These are phyloP conservation scores for Xylariaceae sp. DNA, from an alignment of 2,329 filamentous ascomycete species.

Conservation along the genomic window DNA sequence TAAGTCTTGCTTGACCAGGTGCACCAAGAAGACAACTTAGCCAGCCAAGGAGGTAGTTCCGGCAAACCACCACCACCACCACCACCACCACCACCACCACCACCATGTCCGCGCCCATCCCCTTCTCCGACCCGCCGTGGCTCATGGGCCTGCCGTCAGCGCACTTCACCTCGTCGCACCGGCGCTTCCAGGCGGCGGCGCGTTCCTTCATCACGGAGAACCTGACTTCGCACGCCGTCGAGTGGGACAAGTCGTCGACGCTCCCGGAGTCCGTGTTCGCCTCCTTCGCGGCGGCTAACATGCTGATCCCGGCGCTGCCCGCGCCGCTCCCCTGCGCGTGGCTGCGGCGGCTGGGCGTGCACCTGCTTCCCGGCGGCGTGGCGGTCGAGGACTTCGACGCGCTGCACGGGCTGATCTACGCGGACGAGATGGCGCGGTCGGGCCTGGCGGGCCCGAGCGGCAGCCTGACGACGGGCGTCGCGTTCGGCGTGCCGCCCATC, in stretches of 20 bases:
- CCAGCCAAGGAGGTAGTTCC: too few relatives aligned
- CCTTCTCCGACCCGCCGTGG: conserved; percentile 68
- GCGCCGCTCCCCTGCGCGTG: conserved; percentile 61
- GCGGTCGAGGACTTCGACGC: conserved; percentile 70
- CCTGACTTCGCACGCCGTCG: conserved; percentile 52
- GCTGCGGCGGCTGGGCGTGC: conserved; percentile 58
- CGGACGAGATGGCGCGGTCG: conserved; percentile 61
- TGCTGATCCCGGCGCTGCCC: conserved; percentile 63
- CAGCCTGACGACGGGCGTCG: conserved; percentile 63
- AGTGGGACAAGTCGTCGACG: conserved; percentile 61
- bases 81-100: too few relatives aligned
- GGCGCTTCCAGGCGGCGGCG: conserved; percentile 59
- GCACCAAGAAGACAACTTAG: too few relatives aligned
- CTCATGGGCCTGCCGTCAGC: conserved; percentile 62
- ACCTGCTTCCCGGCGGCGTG: conserved; percentile 56
- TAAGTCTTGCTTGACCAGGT: too few relatives aligned
- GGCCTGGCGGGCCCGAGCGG: conserved; percentile 57
- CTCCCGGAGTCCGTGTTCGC: conserved; percentile 57
- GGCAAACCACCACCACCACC: too few relatives aligned
- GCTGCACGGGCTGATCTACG: conserved; percentile 62
- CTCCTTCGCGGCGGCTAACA: conserved; percentile 57
- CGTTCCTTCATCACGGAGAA: conserved; percentile 59
- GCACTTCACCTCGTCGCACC: conserved; percentile 61
- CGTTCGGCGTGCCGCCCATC: conserved; percentile 65
- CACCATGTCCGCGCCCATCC: conserved; percentile 33